Evolutionary conservation across 345 rosid species (phyloP).

Genomic region (Bruguiera gymnorhiza): DNA sequence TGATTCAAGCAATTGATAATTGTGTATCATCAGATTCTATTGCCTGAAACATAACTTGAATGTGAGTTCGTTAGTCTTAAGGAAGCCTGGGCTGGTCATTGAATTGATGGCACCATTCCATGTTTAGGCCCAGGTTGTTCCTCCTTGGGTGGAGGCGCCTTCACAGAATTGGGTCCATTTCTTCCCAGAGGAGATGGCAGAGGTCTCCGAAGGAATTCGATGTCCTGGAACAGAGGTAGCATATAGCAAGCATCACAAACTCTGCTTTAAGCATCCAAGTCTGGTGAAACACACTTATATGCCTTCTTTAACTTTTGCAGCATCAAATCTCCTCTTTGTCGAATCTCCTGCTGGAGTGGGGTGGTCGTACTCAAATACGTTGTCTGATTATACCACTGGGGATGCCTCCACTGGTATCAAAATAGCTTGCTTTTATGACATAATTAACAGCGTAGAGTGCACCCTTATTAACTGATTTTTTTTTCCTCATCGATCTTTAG

Average conservation of each 20-base stretch:
- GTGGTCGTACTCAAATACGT: conserved; percentile 87
- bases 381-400: conserved; percentile 65
- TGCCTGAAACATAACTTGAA: too few species aligned
- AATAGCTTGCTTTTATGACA: too few species aligned
- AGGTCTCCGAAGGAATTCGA: conserved; percentile 64
- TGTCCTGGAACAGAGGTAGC: conserved; percentile 94
- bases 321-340: conserved; percentile 84
- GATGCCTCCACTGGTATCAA: conserved; percentile 66
- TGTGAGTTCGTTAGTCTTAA: too few species aligned
- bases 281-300: background rate
- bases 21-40: too few species aligned
- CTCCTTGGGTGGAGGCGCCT: conserved; percentile 92
- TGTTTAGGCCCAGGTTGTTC: conserved; percentile 91
- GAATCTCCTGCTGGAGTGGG: conserved; percentile 98
- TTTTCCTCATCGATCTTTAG: background rate
- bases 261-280: background rate
- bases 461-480: too few species aligned
- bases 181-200: conserved; percentile 77
- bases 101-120: too few species aligned
- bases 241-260: background rate
- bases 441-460: too few species aligned
- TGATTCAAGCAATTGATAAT: too few species aligned
- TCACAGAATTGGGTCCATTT: conserved; percentile 95
- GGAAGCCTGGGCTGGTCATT: too few species aligned
- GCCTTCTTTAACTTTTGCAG: conserved; percentile 31